These are phyloP conservation scores for Thraustochytrium striatum DNA, from an alignment of 352 stramenopile genomes.

Conservation along the genomic window DNA sequence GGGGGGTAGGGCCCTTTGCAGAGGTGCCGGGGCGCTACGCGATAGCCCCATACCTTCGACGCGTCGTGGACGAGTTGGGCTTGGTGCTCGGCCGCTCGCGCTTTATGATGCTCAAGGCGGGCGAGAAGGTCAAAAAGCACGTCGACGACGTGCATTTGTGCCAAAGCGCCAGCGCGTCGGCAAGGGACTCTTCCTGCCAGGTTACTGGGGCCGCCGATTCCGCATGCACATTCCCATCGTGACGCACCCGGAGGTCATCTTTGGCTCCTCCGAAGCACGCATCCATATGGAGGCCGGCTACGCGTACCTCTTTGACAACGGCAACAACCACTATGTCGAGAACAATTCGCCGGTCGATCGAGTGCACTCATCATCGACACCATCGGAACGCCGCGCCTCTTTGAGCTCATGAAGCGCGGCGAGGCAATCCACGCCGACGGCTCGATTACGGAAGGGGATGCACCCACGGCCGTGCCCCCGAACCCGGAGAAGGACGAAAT, in stretches of 20 bases:
- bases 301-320: conserved; percentile 47
- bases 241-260: conserved; percentile 24
- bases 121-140: conserved; percentile 30
- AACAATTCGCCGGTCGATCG: conserved; percentile 42
- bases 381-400: background rate
- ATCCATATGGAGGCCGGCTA: conserved; percentile 45
- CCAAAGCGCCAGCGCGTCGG: background rate
- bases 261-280: background rate
- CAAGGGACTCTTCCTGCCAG: background rate
- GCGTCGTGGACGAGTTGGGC: conserved; percentile 22
- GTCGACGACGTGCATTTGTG: conserved; percentile 17
- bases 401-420: conserved; percentile 11
- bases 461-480: background rate
- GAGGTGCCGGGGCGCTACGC: background rate
- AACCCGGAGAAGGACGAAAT: background rate
- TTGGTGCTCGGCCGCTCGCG: conserved; percentile 30
- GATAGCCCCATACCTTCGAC: conserved; percentile 16
- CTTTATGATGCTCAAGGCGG: conserved; percentile 48
- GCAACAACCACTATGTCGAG: conserved; percentile 17
- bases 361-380: conserved; percentile 46
- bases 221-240: conserved; percentile 37
- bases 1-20: conserved; percentile 28
- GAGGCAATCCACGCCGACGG: background rate
- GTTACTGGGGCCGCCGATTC: conserved; percentile 46
- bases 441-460: background rate